Percentiles rank a stretch among this genome's conserved stretches.
phyloP scores from a whole-genome alignment of 441 rosid species.

The Erodium trifolium region DNA sequence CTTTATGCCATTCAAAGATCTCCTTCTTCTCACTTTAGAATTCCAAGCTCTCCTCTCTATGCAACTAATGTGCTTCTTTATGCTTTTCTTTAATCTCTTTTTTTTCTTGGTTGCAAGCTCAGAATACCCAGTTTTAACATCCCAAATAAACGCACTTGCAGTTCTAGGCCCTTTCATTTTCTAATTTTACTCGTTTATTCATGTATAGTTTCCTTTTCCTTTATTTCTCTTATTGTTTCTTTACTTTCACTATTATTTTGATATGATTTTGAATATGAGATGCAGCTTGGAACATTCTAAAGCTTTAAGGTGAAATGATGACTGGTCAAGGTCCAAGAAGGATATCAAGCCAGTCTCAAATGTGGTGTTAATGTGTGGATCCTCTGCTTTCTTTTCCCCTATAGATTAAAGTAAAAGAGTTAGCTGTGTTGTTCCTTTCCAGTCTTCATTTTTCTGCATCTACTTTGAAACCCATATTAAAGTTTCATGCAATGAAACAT shows the following conservation, averaged over 20 bases:
- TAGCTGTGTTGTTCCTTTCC: constrained; percentile 14
- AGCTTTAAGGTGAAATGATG: constrained; percentile 30
- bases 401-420: constrained; percentile 24
- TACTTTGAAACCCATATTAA: neutral
- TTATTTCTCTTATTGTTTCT: constrained; percentile 28
- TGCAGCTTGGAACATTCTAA: constrained; percentile 52
- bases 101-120: constrained; percentile 18
- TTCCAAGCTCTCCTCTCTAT: constrained; percentile 63
- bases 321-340: constrained; percentile 26
- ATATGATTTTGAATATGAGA: constrained; percentile 27
- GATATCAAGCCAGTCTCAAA: constrained; percentile 16
- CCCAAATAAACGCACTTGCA: constrained; percentile 24
- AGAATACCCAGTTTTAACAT: constrained; percentile 29
- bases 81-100: constrained; percentile 31
- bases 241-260: constrained; percentile 18
- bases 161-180: constrained; percentile 16
- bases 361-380: constrained; percentile 26
- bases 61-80: constrained; percentile 47
- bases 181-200: constrained; percentile 19
- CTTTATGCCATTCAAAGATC: constrained; percentile 58
- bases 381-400: constrained; percentile 18
- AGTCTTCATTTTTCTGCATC: constrained; percentile 2
- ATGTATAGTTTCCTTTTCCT: constrained; percentile 31
- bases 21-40: constrained; percentile 42
- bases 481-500: constrained; percentile 2